Base-by-base conservation (phyloP, 129 eudicot genomes). In the Centaurea solstitialis region DNA sequence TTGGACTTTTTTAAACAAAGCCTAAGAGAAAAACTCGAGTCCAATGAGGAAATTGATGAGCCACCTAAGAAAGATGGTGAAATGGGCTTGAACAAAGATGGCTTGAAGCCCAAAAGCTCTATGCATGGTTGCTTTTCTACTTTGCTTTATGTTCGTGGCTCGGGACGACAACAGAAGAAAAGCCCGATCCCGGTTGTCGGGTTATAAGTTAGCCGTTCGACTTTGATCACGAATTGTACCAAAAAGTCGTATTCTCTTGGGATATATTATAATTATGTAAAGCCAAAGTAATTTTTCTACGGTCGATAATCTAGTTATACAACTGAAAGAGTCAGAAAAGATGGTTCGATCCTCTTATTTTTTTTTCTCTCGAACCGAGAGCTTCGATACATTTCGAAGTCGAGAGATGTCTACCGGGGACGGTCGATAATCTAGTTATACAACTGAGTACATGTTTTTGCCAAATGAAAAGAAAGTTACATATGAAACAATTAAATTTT, bases 1-100 rank as follows among this genome's bases (percentile, higher is more conserved):
- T 84, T 87, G 18, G 97, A 91, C 24, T 81, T 89, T 11, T 91
- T 87, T 13, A 71, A 84, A 81, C 90, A 91, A 77, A 90, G 93
- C 74, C 20, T 76, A 24, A 73, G 87, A 53, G 78, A 72, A 38
- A 71, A 72, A 17, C 20, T 65, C 76, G 75, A 82, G 15, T 59
- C 50, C 7, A 73, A 24, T 17, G n/a, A 26, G 4, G 79, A 70
- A 70, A 7, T 28, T 20, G 74, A 4, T 70, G 81, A 76, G 40
- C 38, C 43, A 82, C 38, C 68, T 3, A 57, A 80, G 6, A 71
- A 68, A 39, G 85, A 78, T 70, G 69, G 24, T 67, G 12, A 73
- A 39, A 35, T 73, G 78, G 71, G 45, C 21, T 62, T 66, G 23
- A 68, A 72, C 76, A 8, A 74, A 77, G 75, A 81, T 37, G 82